Conservation (phyloP, 164 flowering plant species). For the Kalanchoe fedtschenkoi region DNA sequence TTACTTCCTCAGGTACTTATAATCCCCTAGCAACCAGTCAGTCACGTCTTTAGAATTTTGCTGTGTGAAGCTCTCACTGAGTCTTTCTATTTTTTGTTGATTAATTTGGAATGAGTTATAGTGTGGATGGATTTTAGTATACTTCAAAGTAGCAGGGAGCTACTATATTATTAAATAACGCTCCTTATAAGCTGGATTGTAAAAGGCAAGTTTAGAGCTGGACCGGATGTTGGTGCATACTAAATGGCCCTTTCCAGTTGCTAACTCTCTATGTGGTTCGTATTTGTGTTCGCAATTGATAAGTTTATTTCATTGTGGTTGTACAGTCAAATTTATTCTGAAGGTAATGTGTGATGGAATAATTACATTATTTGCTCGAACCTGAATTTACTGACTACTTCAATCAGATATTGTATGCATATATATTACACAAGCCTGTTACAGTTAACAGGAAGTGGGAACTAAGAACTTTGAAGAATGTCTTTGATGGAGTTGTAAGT, state of each 20-base stretch:
- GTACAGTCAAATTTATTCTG: background rate
- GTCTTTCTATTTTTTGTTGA: background rate
- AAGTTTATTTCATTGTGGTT: background rate
- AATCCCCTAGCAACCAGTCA: background rate
- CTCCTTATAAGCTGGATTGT: background rate
- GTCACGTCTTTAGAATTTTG: background rate
- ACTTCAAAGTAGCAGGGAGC: background rate
- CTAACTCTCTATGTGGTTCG: background rate
- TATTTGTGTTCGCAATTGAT: background rate
- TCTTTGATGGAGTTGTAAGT: background rate
- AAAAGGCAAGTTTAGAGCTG: background rate
- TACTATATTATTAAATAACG: background rate
- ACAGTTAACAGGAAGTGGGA: background rate
- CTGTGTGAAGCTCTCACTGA: background rate
- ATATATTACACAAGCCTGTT: background rate
- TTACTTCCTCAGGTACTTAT: slow-evolving; percentile 69
- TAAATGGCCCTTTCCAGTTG: background rate
- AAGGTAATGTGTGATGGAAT: background rate
- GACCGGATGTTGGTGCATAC: no score
- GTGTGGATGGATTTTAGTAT: background rate
- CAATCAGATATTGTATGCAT: background rate
- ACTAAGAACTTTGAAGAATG: background rate
- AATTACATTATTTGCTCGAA: background rate
- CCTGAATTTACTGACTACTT: background rate
- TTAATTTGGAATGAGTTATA: background rate